Evolutionary conservation across 2,329 filamentous ascomycete genomes (phyloP).

Genomic region (Helminthosporium solani): DNA sequence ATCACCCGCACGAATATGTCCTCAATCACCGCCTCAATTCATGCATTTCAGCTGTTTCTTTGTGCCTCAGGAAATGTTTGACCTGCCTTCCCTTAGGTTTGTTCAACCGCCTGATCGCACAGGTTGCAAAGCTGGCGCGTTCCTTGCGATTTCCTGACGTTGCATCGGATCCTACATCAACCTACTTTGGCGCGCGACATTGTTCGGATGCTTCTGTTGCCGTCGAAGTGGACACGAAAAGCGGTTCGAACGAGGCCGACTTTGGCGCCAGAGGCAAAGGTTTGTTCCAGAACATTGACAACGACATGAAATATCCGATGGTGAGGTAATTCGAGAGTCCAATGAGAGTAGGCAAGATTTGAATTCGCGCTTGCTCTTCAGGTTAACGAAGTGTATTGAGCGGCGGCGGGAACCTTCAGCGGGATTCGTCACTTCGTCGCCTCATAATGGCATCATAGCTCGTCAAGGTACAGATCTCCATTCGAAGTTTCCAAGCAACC

Average conservation of each 20-base stretch:
- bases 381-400: too few species aligned
- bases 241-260: not conserved
- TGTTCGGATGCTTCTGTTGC: constrained; percentile 2
- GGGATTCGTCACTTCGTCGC: too few species aligned
- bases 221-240: not conserved
- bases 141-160: not conserved
- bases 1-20: constrained; percentile 15
- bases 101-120: not conserved
- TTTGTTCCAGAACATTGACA: not conserved
- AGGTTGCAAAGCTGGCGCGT: not conserved
- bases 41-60: constrained; percentile 14
- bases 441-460: too few species aligned
- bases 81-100: constrained; percentile 4
- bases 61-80: constrained; percentile 11
- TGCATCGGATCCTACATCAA: not conserved
- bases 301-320: not conserved
- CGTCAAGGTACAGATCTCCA: too few species aligned
- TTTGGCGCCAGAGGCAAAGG: not conserved
- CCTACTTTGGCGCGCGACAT: not conserved
- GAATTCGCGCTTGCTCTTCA: too few species aligned
- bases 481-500: too few species aligned
- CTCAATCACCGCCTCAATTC: constrained; percentile 7
- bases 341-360: too few species aligned
- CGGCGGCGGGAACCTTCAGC: too few species aligned
- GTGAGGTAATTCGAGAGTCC: too few species aligned